Base-by-base conservation (phyloP, 208 protist genomes). In the Naegleria lovaniensis region DNA sequence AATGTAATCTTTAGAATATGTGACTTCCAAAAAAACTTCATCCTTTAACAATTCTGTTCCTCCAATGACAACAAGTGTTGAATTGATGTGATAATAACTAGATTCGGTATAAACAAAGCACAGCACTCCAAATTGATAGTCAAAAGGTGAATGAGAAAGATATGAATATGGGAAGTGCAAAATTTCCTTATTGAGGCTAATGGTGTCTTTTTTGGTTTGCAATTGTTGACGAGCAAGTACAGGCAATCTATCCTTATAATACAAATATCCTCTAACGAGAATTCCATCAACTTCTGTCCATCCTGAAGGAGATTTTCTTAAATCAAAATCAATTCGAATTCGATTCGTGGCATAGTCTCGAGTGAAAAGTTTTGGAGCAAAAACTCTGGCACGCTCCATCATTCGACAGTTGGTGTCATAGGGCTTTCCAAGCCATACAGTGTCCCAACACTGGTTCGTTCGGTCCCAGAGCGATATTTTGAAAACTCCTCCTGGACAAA, bases 241-340 rank as follows among this genome's bases (percentile, higher is more conserved):
- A 13, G 36, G 25, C 36, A 85, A 39, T 39, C 41, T 88, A 25
- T 67, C 48, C 5, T 52, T 58, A 9, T n/a, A 41, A 33, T 15
- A 22, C 29, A 89, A 89, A 36, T 59, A 58, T 39, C 85, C 85
- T 16, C 29, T 22, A 25, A 89, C 39, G 0, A 39, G 29, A 89
- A 89, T 41, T 25, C n/a, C 41, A 89, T 89, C 85, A 89, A 89
- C 40, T 67, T 89, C 85, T 67, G 25, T 41, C 41, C 48, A 89
- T 13, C 67, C 67, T 25, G 51, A 41, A 6, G 15, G 15, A 25
- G 41, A 67, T 6, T 67, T 38, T 41, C 41, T 55, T n/a, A 19
- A 67, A 89, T 89, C 85, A 1, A 89, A 43, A 89, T 89, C 85
- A 40, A 89, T 67, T 11, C 85, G 3, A 11, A 89, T 40, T 11